Base-by-base conservation (phyloP, 495 filamentous ascomycete genomes). In the Penicillium canariense region DNA sequence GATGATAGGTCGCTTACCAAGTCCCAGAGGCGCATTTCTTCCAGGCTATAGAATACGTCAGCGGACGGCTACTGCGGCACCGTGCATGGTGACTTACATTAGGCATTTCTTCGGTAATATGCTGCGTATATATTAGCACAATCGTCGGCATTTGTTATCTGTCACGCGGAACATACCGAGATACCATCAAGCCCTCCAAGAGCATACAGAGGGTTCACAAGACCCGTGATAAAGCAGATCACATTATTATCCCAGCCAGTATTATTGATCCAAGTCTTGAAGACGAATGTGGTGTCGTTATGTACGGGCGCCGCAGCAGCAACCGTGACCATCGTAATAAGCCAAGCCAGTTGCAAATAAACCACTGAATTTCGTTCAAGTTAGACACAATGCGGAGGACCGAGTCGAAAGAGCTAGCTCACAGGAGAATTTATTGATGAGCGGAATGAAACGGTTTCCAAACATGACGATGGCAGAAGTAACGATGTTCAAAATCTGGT, bases 101-200 rank as follows among this genome's bases (percentile, higher is more conserved):
- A 23, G 46, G 46, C 46, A 48, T 48, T 11, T 48, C 46, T 22
- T 48, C 46, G 20, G 46, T 48, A 26, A 48, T 48, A 35, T 48
- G 46, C 8, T n/a, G n/a, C n/a, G n/a, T n/a, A n/a, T n/a, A n/a
- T n/a, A n/a, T n/a, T n/a, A n/a, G n/a, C n/a, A n/a, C n/a, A n/a
- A n/a, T n/a, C n/a, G n/a, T n/a, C n/a, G n/a, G n/a, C n/a, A n/a
- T n/a, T n/a, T n/a, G n/a, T n/a, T n/a, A n/a, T n/a, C n/a, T n/a
- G n/a, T n/a, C n/a, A n/a, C n/a, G n/a, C n/a, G n/a, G n/a, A n/a
- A n/a, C n/a, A n/a, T n/a, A n/a, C n/a, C n/a, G 46, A 34, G 4
- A 48, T 30, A 8, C 46, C 46, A 17, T 48, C 46, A 17, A 48
- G 31, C 0, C 46, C 46, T 6, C 46, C 46, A 4, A 48, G 46